phyloP scores from a whole-genome alignment of 2,329 filamentous ascomycete species.

The Colletotrichum theobromicola region DNA sequence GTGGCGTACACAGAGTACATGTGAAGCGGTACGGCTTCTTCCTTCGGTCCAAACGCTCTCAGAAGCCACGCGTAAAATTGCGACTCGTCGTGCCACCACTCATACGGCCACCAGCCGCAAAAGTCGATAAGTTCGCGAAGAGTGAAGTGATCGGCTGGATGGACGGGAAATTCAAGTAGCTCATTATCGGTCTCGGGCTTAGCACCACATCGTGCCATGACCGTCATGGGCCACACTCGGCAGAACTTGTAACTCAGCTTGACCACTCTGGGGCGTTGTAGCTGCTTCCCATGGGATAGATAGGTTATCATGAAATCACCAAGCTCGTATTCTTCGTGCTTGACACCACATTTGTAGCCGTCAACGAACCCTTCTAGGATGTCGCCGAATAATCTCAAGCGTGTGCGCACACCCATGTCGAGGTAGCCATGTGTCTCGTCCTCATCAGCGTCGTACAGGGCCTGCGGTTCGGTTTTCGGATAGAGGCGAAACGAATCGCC shows the following conservation, averaged over 20 bases:
- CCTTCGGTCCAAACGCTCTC: neutral
- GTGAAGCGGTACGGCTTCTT: neutral
- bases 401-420: neutral
- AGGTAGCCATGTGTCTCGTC: neutral
- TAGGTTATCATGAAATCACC: neutral
- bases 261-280: neutral
- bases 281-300: neutral
- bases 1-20: neutral
- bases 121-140: neutral
- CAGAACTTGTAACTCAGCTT: neutral
- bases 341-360: neutral
- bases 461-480: accelerated
- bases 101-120: neutral
- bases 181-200: neutral
- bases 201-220: accelerated
- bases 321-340: neutral
- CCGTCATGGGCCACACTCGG: neutral
- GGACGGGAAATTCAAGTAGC: neutral
- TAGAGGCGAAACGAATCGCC: neutral
- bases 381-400: neutral
- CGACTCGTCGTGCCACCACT: neutral
- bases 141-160: neutral
- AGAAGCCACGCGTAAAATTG: neutral
- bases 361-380: neutral
- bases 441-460: neutral